Percentiles rank a stretch among this genome's conserved stretches.
These are phyloP conservation scores for Dacryopinax spathularia DNA, from an alignment of 768 basidiomycete genomes.

Conservation along the genomic window DNA sequence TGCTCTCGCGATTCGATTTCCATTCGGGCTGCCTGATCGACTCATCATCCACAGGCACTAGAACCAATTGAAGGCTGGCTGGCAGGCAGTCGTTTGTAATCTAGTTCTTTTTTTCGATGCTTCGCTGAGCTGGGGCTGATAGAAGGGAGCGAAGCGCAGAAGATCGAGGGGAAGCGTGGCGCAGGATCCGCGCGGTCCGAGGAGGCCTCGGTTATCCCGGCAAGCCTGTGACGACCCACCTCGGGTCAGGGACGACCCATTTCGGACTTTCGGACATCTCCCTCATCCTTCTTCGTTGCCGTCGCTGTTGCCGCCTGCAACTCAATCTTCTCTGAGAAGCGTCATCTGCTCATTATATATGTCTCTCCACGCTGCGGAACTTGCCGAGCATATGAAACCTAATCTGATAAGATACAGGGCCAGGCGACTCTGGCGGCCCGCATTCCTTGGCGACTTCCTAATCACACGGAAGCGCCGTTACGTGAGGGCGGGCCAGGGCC, in stretches of 20 bases:
- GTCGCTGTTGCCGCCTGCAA: background rate
- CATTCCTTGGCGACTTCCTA: background rate
- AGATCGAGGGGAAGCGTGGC: no score
- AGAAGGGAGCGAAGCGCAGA: no score
- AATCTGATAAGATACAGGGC: constrained; percentile 1
- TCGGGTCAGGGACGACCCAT: constrained; percentile 1
- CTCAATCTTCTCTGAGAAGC: background rate
- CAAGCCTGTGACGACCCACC: background rate
- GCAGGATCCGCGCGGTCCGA: constrained; percentile 4
- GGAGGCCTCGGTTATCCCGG: background rate
- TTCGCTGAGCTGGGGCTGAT: no score
- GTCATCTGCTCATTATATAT: background rate
- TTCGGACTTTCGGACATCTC: background rate
- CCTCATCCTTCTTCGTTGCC: background rate
- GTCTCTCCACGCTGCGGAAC: constrained; percentile 2
- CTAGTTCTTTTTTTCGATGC: background rate
- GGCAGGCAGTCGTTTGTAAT: background rate
- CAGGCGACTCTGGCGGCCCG: background rate
- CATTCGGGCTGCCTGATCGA: background rate
- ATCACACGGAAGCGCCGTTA: background rate
- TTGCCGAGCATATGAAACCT: background rate
- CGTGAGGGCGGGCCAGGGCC: background rate
- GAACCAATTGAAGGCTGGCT: background rate
- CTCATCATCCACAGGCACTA: background rate
- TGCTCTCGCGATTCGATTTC: background rate